Evolutionary conservation across 1,284 basidiomycete genomes (phyloP).

Genomic region (Mycosarcoma maydis): DNA sequence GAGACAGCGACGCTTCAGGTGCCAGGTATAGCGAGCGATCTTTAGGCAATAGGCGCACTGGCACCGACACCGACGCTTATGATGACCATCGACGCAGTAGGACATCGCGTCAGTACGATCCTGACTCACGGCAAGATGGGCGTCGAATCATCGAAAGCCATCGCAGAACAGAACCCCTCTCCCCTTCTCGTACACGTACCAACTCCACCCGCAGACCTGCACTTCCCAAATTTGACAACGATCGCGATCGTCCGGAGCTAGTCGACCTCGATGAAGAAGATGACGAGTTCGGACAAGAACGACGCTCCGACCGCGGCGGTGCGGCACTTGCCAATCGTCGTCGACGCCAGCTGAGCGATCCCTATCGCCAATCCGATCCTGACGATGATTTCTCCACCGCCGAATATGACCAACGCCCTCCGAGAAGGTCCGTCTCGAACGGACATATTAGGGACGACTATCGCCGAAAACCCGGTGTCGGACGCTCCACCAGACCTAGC

Average conservation of each 20-base stretch:
- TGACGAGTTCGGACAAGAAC: constrained; percentile 12
- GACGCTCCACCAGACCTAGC: constrained; percentile 13
- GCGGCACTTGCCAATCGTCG: constrained; percentile 8
- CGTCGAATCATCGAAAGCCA: constrained; percentile 5
- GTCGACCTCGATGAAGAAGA: constrained; percentile 32
- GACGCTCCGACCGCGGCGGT: constrained; percentile 6
- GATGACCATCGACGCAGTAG: constrained; percentile 10
- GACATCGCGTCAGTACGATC: constrained; percentile 13
- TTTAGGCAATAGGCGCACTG: constrained; percentile 18
- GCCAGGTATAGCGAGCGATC: constrained; percentile 31
- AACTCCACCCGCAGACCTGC: constrained; percentile 22
- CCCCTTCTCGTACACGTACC: constrained; percentile 13
- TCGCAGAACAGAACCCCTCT: constrained; percentile 24
- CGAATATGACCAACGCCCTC: constrained; percentile 8
- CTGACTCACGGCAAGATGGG: constrained; percentile 17
- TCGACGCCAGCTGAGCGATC: constrained; percentile 33
- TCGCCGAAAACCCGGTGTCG: constrained; percentile 6
- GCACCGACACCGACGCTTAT: constrained; percentile 8
- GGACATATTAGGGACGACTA: constrained; percentile 14
- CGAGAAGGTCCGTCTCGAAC: constrained; percentile 15
- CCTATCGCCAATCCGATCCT: constrained; percentile 27
- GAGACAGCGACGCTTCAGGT: constrained; percentile 13
- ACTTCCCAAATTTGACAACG: constrained; percentile 20
- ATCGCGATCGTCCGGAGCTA: constrained; percentile 16
- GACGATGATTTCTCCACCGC: constrained; percentile 39